Evolutionary conservation across 805 yeast species (phyloP).

Genomic region (Barnettozyma sp.): DNA sequence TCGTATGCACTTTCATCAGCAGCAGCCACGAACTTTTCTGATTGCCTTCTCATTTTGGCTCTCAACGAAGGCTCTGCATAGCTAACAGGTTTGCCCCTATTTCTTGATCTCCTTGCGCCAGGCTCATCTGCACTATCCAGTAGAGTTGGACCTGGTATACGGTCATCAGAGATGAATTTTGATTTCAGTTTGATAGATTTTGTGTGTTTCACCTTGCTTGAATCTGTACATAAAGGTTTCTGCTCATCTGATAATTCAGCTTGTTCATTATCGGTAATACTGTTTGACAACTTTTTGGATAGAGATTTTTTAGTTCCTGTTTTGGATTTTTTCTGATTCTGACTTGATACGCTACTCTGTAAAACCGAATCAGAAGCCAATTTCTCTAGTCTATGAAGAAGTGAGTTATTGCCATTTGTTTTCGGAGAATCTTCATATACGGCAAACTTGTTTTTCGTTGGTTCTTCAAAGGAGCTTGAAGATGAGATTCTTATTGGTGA

Average conservation of each 20-base stretch:
- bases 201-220: conserved; percentile 22
- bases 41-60: conserved; percentile 61
- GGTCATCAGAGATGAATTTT: conserved; percentile 31
- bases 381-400: conserved; percentile 12
- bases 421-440: conserved; percentile 23
- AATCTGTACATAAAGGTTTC: conserved; percentile 18
- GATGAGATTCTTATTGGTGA: conserved; percentile 22
- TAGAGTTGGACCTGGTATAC: conserved; percentile 27
- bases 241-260: conserved; percentile 20
- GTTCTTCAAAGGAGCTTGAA: conserved; percentile 9
- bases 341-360: neutral
- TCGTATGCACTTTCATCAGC: conserved; percentile 27
- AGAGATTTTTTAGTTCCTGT: conserved; percentile 2
- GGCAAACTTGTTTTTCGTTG: conserved; percentile 10
- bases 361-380: conserved; percentile 16
- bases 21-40: conserved; percentile 55
- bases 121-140: conserved; percentile 16
- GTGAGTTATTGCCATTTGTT: conserved; percentile 1
- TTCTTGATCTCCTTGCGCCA: conserved; percentile 34
- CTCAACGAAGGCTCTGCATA: conserved; percentile 64
- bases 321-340: conserved; percentile 4
- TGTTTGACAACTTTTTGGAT: neutral
- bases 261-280: neutral
- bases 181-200: conserved; percentile 25
- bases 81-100: conserved; percentile 52